Percentiles rank a stretch among this genome's conserved stretches.
Evolutionary conservation across 2,329 filamentous ascomycete species (phyloP).

Genomic region (Fusarium domesticum): DNA sequence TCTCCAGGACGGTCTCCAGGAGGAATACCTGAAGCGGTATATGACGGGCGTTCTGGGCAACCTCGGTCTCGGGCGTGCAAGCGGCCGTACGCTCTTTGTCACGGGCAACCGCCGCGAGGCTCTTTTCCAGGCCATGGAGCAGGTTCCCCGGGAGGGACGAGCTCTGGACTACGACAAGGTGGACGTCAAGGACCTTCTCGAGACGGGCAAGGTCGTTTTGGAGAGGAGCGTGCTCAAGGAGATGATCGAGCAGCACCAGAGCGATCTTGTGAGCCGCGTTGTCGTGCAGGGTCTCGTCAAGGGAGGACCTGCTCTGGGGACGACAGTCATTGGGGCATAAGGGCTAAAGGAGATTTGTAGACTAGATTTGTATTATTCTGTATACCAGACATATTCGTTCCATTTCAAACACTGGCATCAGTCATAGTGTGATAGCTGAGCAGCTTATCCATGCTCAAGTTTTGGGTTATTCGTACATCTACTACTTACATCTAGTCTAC

Average conservation of each 20-base stretch:
- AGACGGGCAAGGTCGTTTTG: constrained; percentile 79
- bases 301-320: constrained; percentile 35
- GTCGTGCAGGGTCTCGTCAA: constrained; percentile 41
- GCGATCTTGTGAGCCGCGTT: constrained; percentile 56
- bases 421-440: constrained; percentile 1
- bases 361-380: constrained; percentile 32
- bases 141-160: constrained; percentile 63
- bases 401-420: constrained; percentile 1
- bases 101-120: constrained; percentile 59
- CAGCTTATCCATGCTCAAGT: constrained; percentile 8
- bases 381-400: constrained; percentile 19
- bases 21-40: constrained; percentile 60
- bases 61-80: constrained; percentile 65
- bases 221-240: constrained; percentile 76
- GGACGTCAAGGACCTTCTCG: constrained; percentile 91
- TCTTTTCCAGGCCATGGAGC: constrained; percentile 64
- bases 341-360: constrained; percentile 16
- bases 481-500: constrained; percentile 17
- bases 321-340: constrained; percentile 37
- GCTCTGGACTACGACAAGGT: constrained; percentile 73
- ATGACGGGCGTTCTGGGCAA: constrained; percentile 65
- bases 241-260: constrained; percentile 71
- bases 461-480: neutral
- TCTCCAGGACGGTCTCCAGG: constrained; percentile 47
- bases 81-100: constrained; percentile 73